Evolutionary conservation across 768 basidiomycete genomes (phyloP).

Genomic region (Tulasnella sp.): DNA sequence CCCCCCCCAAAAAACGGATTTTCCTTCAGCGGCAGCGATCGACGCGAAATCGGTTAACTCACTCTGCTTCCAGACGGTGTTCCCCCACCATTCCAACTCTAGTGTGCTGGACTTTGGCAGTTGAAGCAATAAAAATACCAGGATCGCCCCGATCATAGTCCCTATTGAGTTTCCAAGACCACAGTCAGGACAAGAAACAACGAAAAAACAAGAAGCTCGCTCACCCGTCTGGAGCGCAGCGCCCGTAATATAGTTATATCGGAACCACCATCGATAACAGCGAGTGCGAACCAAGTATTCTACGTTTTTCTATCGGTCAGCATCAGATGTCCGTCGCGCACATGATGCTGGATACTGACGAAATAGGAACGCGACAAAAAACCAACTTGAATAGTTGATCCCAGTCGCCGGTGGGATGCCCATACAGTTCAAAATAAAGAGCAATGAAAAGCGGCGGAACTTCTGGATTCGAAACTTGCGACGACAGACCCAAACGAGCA

Average conservation of each 20-base stretch:
- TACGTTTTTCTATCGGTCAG: conserved; percentile 36
- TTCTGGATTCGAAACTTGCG: conserved; percentile 44
- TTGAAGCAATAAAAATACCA: conserved; percentile 51
- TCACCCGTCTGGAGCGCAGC: conserved; percentile 50
- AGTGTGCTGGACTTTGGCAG: conserved; percentile 45
- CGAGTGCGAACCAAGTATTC: conserved; percentile 50
- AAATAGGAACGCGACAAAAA: conserved; percentile 52
- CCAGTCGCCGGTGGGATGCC: conserved; percentile 52
- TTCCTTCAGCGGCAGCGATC: too few relatives aligned
- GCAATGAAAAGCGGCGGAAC: conserved; percentile 47
- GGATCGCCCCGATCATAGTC: conserved; percentile 46
- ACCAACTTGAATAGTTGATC: conserved; percentile 52
- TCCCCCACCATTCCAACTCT: conserved; percentile 48
- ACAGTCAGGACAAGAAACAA: neutral
- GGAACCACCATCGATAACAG: conserved; percentile 54
- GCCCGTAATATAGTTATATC: conserved; percentile 54
- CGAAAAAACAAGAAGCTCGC: too few relatives aligned
- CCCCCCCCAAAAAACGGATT: too few relatives aligned
- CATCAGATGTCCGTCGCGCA: too few relatives aligned
- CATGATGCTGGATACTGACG: conserved; percentile 42
- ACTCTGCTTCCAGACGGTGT: conserved; percentile 39
- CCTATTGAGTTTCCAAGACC: conserved; percentile 34
- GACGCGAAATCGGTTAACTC: neutral
- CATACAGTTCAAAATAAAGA: conserved; percentile 49
- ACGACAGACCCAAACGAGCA: conserved; percentile 49